Evolutionary conservation across 495 filamentous ascomycete species (phyloP).

Genomic region (Schizothecium vesticola): DNA sequence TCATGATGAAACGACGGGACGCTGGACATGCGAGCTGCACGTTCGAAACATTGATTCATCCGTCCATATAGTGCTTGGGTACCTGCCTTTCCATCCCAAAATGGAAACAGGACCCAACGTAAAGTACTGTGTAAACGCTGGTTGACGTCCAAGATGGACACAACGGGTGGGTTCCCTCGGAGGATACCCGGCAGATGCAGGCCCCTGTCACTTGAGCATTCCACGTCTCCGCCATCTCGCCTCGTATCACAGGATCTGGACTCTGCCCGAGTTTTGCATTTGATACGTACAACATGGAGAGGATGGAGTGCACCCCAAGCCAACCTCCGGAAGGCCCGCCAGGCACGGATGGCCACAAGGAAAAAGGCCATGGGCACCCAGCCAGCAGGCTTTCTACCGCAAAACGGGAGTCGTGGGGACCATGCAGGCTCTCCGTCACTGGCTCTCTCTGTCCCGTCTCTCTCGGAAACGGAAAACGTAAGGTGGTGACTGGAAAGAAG

Average conservation of each 20-base stretch:
- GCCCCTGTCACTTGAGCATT: background rate
- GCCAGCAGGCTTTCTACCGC: background rate
- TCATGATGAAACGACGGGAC: background rate
- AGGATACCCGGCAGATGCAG: background rate
- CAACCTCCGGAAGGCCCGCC: background rate
- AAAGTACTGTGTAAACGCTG: background rate
- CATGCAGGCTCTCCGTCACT: background rate
- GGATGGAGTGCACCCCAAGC: background rate
- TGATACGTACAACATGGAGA: background rate
- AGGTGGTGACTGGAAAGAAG: background rate
- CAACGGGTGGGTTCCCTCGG: background rate
- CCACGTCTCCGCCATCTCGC: background rate
- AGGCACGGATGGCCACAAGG: background rate
- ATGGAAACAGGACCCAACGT: background rate
- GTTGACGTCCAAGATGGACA: background rate
- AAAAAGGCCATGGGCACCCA: background rate
- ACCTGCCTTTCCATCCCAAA: background rate
- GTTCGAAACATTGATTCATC: background rate
- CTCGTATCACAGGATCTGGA: background rate
- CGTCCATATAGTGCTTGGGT: background rate
- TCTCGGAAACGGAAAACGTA: background rate
- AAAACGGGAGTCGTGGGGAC: background rate
- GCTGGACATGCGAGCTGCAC: background rate
- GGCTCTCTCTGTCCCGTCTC: background rate
- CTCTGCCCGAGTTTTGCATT: background rate